These are phyloP conservation scores for Paramyrothecium sp. DNA, from an alignment of 2,329 filamentous ascomycete genomes.

Conservation along the genomic window DNA sequence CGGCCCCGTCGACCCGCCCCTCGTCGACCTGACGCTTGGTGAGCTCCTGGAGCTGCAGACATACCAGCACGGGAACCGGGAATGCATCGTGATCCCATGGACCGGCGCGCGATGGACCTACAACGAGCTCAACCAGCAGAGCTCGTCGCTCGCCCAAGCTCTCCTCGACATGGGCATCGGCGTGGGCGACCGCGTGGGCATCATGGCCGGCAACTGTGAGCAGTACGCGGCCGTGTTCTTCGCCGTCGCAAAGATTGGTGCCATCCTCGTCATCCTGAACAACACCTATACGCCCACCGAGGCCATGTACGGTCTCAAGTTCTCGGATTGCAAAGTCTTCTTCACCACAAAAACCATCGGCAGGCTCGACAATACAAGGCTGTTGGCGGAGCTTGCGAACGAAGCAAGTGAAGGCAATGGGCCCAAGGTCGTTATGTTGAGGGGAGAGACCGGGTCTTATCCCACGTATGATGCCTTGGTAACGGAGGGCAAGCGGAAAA, in stretches of 20 bases:
- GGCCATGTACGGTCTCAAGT: slow-evolving; percentile 67
- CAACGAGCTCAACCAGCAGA: slow-evolving; percentile 61
- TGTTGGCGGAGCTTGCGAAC: slow-evolving; percentile 53
- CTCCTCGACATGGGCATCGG: slow-evolving; percentile 65
- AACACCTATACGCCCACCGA: slow-evolving; percentile 78
- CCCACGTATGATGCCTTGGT: slow-evolving; percentile 60
- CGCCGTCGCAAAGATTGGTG: slow-evolving; percentile 65
- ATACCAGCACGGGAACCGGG: slow-evolving; percentile 60
- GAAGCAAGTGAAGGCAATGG: slow-evolving; percentile 38
- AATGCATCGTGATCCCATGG: slow-evolving; percentile 74
- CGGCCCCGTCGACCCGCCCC: slow-evolving; percentile 65
- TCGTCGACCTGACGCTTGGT: slow-evolving; percentile 70
- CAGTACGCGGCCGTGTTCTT: slow-evolving; percentile 79
- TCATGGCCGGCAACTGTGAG: slow-evolving; percentile 78
- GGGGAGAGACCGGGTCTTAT: slow-evolving; percentile 53
- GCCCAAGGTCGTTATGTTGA: slow-evolving; percentile 59
- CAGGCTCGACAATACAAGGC: slow-evolving; percentile 58
- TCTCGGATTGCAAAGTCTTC: slow-evolving; percentile 70
- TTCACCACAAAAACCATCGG: slow-evolving; percentile 73
- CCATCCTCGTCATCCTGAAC: slow-evolving; percentile 74
- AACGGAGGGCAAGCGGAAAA: slow-evolving; percentile 45
- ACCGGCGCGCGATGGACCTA: slow-evolving; percentile 74
- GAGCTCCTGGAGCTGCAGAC: slow-evolving; percentile 72
- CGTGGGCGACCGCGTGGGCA: slow-evolving; percentile 68
- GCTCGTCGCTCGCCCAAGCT: slow-evolving; percentile 61